These are phyloP conservation scores for Erodium maritimum DNA, from an alignment of 345 rosid species.

Conservation along the genomic window DNA sequence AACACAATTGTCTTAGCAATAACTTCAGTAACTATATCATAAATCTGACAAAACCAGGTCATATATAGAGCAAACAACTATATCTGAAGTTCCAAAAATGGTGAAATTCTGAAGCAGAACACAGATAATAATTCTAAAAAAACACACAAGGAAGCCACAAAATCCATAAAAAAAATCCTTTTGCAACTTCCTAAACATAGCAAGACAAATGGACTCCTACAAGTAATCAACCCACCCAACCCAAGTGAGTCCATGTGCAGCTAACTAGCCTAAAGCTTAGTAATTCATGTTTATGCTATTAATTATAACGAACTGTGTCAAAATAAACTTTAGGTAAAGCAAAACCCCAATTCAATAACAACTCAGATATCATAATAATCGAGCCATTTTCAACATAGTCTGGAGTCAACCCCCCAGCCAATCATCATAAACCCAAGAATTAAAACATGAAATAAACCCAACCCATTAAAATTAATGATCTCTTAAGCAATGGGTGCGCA, in stretches of 20 bases:
- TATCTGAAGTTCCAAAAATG: no score
- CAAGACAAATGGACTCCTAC: not conserved
- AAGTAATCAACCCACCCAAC: not conserved
- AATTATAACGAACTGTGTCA: not conserved
- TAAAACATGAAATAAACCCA: not conserved
- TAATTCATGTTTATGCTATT: not conserved
- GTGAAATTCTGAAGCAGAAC: not conserved
- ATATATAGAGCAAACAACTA: no score
- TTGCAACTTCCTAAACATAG: not conserved
- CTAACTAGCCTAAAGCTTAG: not conserved
- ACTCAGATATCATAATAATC: no score
- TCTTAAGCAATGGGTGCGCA: conserved; percentile 2
- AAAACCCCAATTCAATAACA: no score
- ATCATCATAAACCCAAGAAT: no score
- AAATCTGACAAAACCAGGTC: no score
- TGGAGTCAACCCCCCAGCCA: no score
- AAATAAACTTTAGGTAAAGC: no score
- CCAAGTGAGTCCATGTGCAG: not conserved
- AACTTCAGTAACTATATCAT: no score
- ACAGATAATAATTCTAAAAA: no score
- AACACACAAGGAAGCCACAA: not conserved
- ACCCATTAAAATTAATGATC: not conserved
- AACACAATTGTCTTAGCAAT: no score
- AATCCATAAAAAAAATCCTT: not conserved
- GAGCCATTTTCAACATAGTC: no score